A percentile compares a stretch with the other conserved stretches of the same genome.
These are phyloP conservation scores for Chaetomiaceae sp. DNA, from an alignment of 2,329 filamentous ascomycete genomes.

Conservation along the genomic window DNA sequence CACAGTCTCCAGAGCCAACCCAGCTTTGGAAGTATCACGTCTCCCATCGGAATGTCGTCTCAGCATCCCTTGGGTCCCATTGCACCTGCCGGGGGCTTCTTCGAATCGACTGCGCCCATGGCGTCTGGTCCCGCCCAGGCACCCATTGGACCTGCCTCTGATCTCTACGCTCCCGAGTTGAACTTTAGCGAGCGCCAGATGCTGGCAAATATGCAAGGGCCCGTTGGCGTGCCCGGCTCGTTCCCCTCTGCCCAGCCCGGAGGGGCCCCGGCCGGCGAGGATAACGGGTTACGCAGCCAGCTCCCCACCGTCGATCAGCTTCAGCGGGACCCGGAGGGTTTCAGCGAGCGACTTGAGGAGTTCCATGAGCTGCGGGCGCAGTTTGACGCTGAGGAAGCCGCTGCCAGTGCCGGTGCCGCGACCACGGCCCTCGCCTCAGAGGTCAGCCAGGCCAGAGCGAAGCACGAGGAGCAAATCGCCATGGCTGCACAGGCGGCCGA, in stretches of 20 bases:
- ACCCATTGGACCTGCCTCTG: constrained; percentile 42
- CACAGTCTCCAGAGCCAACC: constrained; percentile 96
- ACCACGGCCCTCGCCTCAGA: constrained; percentile 7
- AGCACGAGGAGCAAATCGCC: constrained; percentile 3
- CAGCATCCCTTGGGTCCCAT: constrained; percentile 53
- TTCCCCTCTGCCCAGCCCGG: constrained; percentile 36
- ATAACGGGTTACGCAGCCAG: constrained; percentile 37
- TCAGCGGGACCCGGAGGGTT: constrained; percentile 52
- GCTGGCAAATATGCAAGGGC: constrained; percentile 39
- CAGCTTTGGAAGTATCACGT: constrained; percentile 90
- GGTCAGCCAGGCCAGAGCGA: constrained; percentile 17
- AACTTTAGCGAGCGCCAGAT: constrained; percentile 49
- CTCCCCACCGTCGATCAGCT: constrained; percentile 49
- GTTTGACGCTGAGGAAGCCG: constrained; percentile 53
- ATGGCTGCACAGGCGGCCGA: background rate
- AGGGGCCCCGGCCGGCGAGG: constrained; percentile 35
- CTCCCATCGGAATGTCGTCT: constrained; percentile 61
- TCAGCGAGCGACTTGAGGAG: constrained; percentile 70
- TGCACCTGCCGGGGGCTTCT: constrained; percentile 62
- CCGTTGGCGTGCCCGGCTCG: constrained; percentile 29
- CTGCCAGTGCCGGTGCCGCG: constrained; percentile 13
- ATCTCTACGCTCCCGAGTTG: constrained; percentile 65
- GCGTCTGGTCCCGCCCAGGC: constrained; percentile 36
- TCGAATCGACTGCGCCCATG: constrained; percentile 53
- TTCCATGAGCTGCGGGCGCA: constrained; percentile 76